phyloP scores from a whole-genome alignment of 2,329 filamentous ascomycete species.

The Exophiala aquamarina region DNA sequence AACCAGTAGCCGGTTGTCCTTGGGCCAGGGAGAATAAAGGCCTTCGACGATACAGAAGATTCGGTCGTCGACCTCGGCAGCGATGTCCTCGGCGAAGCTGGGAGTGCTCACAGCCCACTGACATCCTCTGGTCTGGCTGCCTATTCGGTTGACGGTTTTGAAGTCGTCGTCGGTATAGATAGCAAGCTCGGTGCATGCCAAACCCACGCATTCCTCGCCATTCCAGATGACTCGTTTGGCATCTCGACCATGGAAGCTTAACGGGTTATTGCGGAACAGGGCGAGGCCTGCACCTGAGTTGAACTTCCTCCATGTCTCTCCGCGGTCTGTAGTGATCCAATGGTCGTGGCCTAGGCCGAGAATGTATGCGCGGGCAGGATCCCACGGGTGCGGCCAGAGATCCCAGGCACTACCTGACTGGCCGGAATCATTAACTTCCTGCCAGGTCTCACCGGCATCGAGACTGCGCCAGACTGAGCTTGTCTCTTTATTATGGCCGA shows the following conservation, averaged over 20 bases:
- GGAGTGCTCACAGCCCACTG: slow-evolving; percentile 81
- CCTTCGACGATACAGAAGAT: slow-evolving; percentile 80
- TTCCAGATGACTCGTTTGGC: slow-evolving; percentile 84
- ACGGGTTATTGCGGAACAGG: slow-evolving; percentile 50
- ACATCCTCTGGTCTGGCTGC: slow-evolving; percentile 67
- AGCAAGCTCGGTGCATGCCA: slow-evolving; percentile 61
- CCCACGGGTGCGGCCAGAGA: slow-evolving; percentile 75
- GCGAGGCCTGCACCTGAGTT: slow-evolving; percentile 57
- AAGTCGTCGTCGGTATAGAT: slow-evolving; percentile 88
- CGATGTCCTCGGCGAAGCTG: slow-evolving; percentile 58
- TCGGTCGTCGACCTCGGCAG: slow-evolving; percentile 64
- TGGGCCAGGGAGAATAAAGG: slow-evolving; percentile 66
- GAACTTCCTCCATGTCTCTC: slow-evolving; percentile 78
- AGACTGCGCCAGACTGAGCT: slow-evolving; percentile 72
- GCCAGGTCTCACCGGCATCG: slow-evolving; percentile 80
- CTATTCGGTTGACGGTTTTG: slow-evolving; percentile 62
- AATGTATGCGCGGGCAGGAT: slow-evolving; percentile 76
- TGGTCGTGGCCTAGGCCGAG: slow-evolving; percentile 69
- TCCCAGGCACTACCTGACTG: slow-evolving; percentile 60
- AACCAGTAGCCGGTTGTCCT: slow-evolving; percentile 74
- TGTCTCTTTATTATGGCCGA: slow-evolving; percentile 68
- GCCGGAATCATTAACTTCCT: slow-evolving; percentile 60
- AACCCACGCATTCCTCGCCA: slow-evolving; percentile 64
- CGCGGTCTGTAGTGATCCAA: slow-evolving; percentile 80
- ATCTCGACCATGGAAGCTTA: slow-evolving; percentile 82